These are phyloP conservation scores for Nasturtium officinale DNA, from an alignment of 345 rosid species.

Conservation along the genomic window DNA sequence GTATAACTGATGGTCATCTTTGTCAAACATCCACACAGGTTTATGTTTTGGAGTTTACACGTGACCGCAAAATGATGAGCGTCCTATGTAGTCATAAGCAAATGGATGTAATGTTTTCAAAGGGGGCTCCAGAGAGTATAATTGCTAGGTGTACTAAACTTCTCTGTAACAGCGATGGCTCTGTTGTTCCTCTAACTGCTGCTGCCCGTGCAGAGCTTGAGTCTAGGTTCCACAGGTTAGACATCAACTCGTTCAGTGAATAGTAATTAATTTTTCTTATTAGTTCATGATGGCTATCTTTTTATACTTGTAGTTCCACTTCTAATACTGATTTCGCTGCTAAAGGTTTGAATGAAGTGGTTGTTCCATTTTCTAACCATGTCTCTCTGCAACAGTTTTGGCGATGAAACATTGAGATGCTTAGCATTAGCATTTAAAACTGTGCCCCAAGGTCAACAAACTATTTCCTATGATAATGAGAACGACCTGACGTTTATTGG, in stretches of 20 bases:
- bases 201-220: constrained; percentile 71
- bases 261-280: background rate
- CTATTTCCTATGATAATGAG: constrained; percentile 79
- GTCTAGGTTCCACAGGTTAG: constrained; percentile 76
- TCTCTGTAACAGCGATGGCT: constrained; percentile 85
- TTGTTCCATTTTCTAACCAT: constrained; percentile 25
- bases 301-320: constrained; percentile 16
- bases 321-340: background rate
- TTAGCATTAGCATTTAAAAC: constrained; percentile 86
- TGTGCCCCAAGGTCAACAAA: constrained; percentile 73
- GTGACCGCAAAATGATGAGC: constrained; percentile 99
- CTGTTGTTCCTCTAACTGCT: constrained; percentile 74
- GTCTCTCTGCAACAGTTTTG: constrained; percentile 67
- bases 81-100: constrained; percentile 83
- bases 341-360: constrained; percentile 9
- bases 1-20: constrained; percentile 31
- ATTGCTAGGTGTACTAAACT: constrained; percentile 78
- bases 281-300: constrained; percentile 17
- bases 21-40: constrained; percentile 55
- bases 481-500: constrained; percentile 96
- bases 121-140: constrained; percentile 98
- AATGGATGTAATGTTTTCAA: constrained; percentile 73
- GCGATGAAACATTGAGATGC: constrained; percentile 93
- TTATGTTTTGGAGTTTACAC: constrained; percentile 88
- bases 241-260: constrained; percentile 6